A percentile compares a stretch with the other conserved stretches of the same genome.
phyloP scores from a whole-genome alignment of 2,329 filamentous ascomycete genomes.

The Epichloe bromicola region DNA sequence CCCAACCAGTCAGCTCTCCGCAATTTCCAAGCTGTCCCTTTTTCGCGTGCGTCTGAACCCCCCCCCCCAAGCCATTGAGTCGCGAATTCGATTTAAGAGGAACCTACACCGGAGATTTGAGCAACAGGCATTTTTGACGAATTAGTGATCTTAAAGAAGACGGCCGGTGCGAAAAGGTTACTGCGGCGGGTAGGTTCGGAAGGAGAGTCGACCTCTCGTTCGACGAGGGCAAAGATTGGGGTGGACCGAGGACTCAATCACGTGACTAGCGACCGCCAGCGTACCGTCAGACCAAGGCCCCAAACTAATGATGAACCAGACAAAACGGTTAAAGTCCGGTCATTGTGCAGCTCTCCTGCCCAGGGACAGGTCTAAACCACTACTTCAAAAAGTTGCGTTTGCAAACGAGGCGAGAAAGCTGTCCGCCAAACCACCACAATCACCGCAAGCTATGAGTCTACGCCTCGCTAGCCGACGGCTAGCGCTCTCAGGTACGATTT shows the following conservation, averaged over 20 bases:
- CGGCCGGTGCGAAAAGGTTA: not conserved
- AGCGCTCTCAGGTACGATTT: constrained; percentile 41
- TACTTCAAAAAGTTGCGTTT: not conserved
- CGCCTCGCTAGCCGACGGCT: constrained; percentile 50
- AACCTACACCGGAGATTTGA: constrained; percentile 46
- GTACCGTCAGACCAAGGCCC: too few relatives aligned
- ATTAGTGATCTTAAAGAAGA: constrained; percentile 4
- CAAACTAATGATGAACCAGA: too few relatives aligned
- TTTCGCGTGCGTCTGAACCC: not conserved
- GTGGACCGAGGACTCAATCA: not conserved
- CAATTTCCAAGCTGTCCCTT: constrained; percentile 6
- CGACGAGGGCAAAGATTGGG: constrained; percentile 8
- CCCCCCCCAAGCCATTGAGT: constrained; percentile 16
- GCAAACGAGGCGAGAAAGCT: not conserved
- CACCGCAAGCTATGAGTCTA: constrained; percentile 44
- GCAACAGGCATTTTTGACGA: constrained; percentile 36
- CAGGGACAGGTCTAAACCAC: not conserved
- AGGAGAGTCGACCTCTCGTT: not conserved
- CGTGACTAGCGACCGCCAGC: too few relatives aligned
- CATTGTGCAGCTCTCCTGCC: not conserved
- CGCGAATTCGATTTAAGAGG: constrained; percentile 11
- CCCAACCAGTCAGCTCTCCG: constrained; percentile 24
- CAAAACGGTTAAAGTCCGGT: constrained; percentile 14
- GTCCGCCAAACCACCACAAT: not conserved
- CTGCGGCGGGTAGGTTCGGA: not conserved